These are phyloP conservation scores for Pharnaceum exiguum DNA, from an alignment of 148 eudicot species.

Conservation along the genomic window DNA sequence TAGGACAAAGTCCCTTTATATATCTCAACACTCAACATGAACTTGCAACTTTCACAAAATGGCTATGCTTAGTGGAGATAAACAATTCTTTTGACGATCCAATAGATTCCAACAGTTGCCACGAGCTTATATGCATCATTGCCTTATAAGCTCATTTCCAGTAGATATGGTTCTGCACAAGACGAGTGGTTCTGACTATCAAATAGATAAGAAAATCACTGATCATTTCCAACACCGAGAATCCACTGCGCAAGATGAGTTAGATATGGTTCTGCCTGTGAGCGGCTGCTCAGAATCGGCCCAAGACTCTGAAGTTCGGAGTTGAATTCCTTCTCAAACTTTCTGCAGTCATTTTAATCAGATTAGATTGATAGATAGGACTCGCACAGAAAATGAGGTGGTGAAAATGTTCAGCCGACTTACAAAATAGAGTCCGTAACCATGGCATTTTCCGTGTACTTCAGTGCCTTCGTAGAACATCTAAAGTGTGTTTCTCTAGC, in stretches of 20 bases:
- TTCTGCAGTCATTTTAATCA: conserved; percentile 47
- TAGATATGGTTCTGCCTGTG: conserved; percentile 82
- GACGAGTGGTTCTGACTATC: not conserved
- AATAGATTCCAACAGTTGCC: no score
- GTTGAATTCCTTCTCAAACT: conserved; percentile 81
- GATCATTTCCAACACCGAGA: conserved; percentile 66
- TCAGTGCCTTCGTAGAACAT: conserved; percentile 38
- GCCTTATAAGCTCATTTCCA: not conserved
- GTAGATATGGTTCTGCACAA: not conserved
- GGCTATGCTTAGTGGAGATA: no score
- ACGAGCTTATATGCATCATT: no score
- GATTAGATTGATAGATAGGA: not conserved
- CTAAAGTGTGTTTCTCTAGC: conserved; percentile 38
- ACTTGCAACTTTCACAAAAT: no score
- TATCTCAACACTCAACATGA: no score
- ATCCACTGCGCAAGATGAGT: conserved; percentile 94
- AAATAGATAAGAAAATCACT: conserved; percentile 1
- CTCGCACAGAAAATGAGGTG: not conserved
- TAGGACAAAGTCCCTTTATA: no score
- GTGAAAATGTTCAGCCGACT: conserved; percentile 9
- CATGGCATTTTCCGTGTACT: conserved; percentile 43
- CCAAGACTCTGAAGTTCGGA: conserved; percentile 80
- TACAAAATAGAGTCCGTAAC: conserved; percentile 68
- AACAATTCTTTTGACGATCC: no score
- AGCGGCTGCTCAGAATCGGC: conserved; percentile 70